These are phyloP conservation scores for Cephalotrichum gorgonifer DNA, from an alignment of 2,329 filamentous ascomycete species.

Conservation along the genomic window DNA sequence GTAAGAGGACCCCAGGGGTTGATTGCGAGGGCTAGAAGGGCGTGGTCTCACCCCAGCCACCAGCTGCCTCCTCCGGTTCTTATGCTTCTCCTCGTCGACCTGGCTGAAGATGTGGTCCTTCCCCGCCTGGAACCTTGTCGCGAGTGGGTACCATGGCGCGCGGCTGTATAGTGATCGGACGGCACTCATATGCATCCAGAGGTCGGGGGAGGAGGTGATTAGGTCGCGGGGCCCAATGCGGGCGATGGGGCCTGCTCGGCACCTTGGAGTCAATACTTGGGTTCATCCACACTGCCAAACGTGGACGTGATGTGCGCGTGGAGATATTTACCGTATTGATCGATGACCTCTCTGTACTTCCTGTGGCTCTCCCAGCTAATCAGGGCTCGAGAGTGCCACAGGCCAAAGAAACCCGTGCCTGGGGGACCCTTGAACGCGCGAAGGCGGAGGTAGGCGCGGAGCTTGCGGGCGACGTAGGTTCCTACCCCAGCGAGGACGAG, in stretches of 20 bases:
- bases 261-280: too few species aligned
- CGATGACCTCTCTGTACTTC: conserved; percentile 22
- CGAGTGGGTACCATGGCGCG: conserved; percentile 22
- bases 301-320: too few species aligned
- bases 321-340: conserved; percentile 25
- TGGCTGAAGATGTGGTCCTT: conserved; percentile 42
- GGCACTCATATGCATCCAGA: conserved; percentile 24
- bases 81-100: conserved; percentile 33
- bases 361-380: conserved; percentile 22
- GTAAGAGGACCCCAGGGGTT: not conserved
- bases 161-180: conserved; percentile 25
- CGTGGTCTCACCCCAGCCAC: conserved; percentile 30
- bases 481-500: not conserved
- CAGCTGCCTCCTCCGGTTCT: conserved; percentile 33
- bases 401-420: conserved; percentile 24
- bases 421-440: conserved; percentile 27
- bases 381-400: conserved; percentile 23
- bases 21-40: conserved; percentile 8
- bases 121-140: conserved; percentile 39
- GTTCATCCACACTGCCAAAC: too few species aligned
- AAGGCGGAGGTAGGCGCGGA: conserved; percentile 22
- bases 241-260: conserved; percentile 19
- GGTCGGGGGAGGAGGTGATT: conserved; percentile 25
- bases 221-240: conserved; percentile 32
- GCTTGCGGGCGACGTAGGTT: conserved; percentile 8